phyloP scores from a whole-genome alignment of 2,329 filamentous ascomycete genomes.

The Ramichloridium luteum region DNA sequence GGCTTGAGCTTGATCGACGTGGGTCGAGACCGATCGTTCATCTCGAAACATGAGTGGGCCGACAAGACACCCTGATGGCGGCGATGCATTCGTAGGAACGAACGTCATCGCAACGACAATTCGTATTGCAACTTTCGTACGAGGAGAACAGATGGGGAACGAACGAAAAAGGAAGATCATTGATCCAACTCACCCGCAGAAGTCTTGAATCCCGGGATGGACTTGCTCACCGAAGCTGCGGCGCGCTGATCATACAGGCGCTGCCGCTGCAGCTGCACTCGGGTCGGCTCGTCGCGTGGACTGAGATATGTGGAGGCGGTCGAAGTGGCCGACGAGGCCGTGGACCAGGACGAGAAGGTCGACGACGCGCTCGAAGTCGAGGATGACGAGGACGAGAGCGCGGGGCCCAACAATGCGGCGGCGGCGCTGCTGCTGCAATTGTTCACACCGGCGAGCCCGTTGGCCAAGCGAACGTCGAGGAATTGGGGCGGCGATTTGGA shows the following conservation, averaged over 20 bases:
- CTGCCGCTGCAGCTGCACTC: conserved; percentile 22
- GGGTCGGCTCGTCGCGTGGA: conserved; percentile 17
- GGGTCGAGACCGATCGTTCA: too few relatives aligned
- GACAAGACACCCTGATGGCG: too few relatives aligned
- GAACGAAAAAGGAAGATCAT: conserved; percentile 2
- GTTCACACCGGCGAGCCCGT: conserved; percentile 8
- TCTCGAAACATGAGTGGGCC: too few relatives aligned
- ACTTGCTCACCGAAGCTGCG: conserved; percentile 15
- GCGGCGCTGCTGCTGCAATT: conserved; percentile 8
- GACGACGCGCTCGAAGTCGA: conserved; percentile 2
- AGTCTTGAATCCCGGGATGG: conserved; percentile 25
- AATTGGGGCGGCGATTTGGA: conserved; percentile 2
- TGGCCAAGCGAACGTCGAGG: too few relatives aligned
- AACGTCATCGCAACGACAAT: too few relatives aligned
- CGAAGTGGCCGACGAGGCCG: conserved; percentile 3
- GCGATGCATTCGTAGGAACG: too few relatives aligned
- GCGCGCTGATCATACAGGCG: conserved; percentile 16
- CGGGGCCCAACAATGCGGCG: conserved; percentile 5
- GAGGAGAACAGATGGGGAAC: too few relatives aligned
- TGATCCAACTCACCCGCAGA: conserved; percentile 22
- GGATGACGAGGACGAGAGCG: conserved; percentile 5
- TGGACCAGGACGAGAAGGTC: conserved; percentile 5
- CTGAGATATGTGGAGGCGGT: conserved; percentile 12
- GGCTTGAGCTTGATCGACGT: too few relatives aligned
- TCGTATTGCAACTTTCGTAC: too few relatives aligned